Evolutionary conservation across 441 rosid species (phyloP), one percentile per base, ranked within the genome.

Genomic region (Capsella rubella): DNA sequence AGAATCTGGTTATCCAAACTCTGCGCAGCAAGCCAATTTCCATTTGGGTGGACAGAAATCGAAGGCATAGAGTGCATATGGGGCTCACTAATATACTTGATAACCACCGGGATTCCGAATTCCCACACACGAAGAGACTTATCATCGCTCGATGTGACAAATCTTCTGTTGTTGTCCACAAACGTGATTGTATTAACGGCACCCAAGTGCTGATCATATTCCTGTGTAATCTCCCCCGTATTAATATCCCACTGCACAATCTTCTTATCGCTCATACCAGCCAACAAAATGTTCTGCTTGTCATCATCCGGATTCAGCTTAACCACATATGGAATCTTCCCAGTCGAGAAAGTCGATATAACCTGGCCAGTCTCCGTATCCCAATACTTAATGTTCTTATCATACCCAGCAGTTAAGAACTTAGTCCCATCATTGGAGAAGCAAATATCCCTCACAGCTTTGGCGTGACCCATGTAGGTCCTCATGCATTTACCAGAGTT

Each of bases 21-120:
- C 89, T 93, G 98, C 1, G 97, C 98, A 2, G 99, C 99, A 73
- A 96, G 90, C 98, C 97, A 96, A 31, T 96, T 96, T 3, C 87
- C 71, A 80, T 91, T 93, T 0, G 99, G 99, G 71, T 96, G 99
- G 68, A 93, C 90, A 0, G 99, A 69, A 72, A 96, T 91, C 0
- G 97, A 80, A 29, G 99, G 99, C 99, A 96, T 93, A 21, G 99
- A 96, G 78, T 96, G 99, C 99, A 96, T 93, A 65, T 96, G 99
- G 40, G 98, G 99, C 82, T 96, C 98, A 73, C 98, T 96, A n/a
- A 96, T 96, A 82, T 93, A 96, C 89, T 96, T 96, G 46, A 93
- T 89, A 62, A 93, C 99, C 78, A 93, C 99, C 3, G 99, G 99
- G 59, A 96, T 93, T 72, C 99, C 98, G 51, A 89, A 96, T 73